Conservation (phyloP, 139 green algal species). For the Pycnococcus provasolii region DNA sequence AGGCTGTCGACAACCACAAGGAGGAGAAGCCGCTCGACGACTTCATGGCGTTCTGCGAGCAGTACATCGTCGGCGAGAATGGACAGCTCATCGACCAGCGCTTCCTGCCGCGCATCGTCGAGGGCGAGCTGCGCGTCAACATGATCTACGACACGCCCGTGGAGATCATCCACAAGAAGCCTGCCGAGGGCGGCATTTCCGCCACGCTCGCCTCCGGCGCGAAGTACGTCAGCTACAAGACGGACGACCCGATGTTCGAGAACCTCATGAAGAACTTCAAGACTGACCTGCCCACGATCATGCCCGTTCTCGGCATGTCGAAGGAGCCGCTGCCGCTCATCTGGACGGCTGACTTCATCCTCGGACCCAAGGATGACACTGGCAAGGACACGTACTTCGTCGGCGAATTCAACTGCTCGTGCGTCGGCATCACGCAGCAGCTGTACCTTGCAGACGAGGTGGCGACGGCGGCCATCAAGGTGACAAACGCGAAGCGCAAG, state of each 20-base stretch:
- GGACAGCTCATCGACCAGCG: slow-evolving; percentile 29
- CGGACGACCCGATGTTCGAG: slow-evolving; percentile 26
- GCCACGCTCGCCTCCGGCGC: slow-evolving; percentile 26
- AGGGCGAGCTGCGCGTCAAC: slow-evolving; percentile 34
- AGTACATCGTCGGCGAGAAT: slow-evolving; percentile 2
- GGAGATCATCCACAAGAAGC: slow-evolving; percentile 38
- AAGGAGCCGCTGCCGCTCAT: slow-evolving; percentile 28
- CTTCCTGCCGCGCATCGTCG: slow-evolving; percentile 29
- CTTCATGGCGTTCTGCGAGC: too few species aligned
- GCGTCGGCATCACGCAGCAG: slow-evolving; percentile 33
- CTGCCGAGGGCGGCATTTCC: slow-evolving; percentile 14
- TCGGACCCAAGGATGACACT: slow-evolving; percentile 23
- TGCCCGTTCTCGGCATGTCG: slow-evolving; percentile 23
- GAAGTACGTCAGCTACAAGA: slow-evolving; percentile 29
- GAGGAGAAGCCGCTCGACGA: slow-evolving; percentile 12
- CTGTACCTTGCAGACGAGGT: slow-evolving; percentile 19
- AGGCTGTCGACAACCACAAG: slow-evolving; percentile 26
- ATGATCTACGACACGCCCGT: slow-evolving; percentile 30
- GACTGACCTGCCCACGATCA: slow-evolving; percentile 25
- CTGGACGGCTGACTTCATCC: slow-evolving; percentile 33
- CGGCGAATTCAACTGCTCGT: slow-evolving; percentile 34
- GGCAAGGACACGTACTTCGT: slow-evolving; percentile 30
- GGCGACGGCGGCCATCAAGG: slow-evolving; percentile 19
- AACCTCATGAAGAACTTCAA: slow-evolving; percentile 28
- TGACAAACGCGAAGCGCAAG: too few species aligned